Percentiles rank a stretch among this genome's conserved stretches.
These are phyloP conservation scores for Nepenthes alata DNA, from an alignment of 179 eudicot species.

Conservation along the genomic window DNA sequence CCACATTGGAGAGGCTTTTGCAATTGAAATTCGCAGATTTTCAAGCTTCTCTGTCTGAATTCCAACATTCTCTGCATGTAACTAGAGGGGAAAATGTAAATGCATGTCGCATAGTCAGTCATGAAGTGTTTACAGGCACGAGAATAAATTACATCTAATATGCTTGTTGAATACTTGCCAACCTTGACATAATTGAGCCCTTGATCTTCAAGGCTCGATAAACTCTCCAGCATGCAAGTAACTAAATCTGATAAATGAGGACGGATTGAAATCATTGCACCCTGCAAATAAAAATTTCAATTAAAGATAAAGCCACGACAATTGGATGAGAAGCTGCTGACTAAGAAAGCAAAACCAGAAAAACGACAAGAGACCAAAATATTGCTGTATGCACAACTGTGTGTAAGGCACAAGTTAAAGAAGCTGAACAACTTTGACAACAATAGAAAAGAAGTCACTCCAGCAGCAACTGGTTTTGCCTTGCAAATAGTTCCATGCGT, in stretches of 20 bases:
- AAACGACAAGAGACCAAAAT: too few species aligned
- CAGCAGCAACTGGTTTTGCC: too few species aligned
- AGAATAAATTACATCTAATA: background rate
- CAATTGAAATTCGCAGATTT: conserved; percentile 75
- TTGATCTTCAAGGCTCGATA: conserved; percentile 96
- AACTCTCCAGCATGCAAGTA: conserved; percentile 92
- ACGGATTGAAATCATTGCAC: conserved; percentile 79
- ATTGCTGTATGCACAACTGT: too few species aligned
- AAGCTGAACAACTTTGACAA: background rate
- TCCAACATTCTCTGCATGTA: conserved; percentile 88
- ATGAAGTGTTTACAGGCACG: background rate
- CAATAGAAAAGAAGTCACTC: background rate
- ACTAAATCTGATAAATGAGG: conserved; percentile 85
- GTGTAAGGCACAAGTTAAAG: background rate
- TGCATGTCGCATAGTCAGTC: conserved; percentile 3
- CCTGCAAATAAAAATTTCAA: conserved; percentile 29
- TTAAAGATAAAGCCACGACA: background rate
- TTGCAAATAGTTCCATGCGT: too few species aligned
- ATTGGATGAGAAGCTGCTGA: too few species aligned
- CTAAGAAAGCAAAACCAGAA: too few species aligned
- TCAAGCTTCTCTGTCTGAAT: conserved; percentile 90
- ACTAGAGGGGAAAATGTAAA: conserved; percentile 22
- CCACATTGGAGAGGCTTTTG: conserved; percentile 98
- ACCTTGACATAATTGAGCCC: conserved; percentile 97
- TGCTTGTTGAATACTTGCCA: conserved; percentile 3